These are phyloP conservation scores for Pichia deserticola DNA, from an alignment of 805 yeast genomes.

Conservation along the genomic window DNA sequence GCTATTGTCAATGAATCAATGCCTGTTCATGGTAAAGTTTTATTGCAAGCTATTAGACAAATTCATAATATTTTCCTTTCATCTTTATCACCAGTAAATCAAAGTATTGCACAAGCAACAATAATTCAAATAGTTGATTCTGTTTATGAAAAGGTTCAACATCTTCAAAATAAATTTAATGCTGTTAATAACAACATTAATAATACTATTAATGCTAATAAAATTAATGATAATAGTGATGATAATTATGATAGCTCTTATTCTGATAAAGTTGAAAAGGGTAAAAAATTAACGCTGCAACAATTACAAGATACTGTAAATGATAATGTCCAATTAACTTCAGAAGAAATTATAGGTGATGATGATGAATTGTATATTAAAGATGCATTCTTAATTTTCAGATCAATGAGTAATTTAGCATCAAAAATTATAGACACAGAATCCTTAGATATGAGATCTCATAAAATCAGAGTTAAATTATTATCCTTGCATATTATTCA, in stretches of 20 bases:
- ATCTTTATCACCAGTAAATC: constrained; percentile 75
- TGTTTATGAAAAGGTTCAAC: constrained; percentile 62
- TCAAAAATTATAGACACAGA: constrained; percentile 76
- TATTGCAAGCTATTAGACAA: constrained; percentile 85
- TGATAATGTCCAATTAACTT: constrained; percentile 46
- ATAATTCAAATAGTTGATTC: constrained; percentile 84
- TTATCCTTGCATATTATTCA: constrained; percentile 83
- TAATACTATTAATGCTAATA: too few relatives aligned
- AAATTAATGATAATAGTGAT: too few relatives aligned
- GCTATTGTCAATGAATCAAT: constrained; percentile 74
- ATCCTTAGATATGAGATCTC: constrained; percentile 78
- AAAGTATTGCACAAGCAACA: constrained; percentile 92
- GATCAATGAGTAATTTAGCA: constrained; percentile 92
- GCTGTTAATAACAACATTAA: too few relatives aligned
- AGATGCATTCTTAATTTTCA: constrained; percentile 86
- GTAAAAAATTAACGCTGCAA: constrained; percentile 41
- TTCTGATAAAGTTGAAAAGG: background rate
- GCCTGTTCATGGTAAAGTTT: constrained; percentile 84
- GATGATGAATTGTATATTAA: constrained; percentile 68
- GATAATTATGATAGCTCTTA: too few relatives aligned
- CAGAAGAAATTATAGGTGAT: constrained; percentile 36
- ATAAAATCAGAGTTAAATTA: constrained; percentile 85
- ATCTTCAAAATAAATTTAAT: background rate
- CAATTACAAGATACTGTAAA: constrained; percentile 49
- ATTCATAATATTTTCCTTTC: constrained; percentile 87